Conservation (phyloP, 306 rosid species). For the Rosa chinensis region DNA sequence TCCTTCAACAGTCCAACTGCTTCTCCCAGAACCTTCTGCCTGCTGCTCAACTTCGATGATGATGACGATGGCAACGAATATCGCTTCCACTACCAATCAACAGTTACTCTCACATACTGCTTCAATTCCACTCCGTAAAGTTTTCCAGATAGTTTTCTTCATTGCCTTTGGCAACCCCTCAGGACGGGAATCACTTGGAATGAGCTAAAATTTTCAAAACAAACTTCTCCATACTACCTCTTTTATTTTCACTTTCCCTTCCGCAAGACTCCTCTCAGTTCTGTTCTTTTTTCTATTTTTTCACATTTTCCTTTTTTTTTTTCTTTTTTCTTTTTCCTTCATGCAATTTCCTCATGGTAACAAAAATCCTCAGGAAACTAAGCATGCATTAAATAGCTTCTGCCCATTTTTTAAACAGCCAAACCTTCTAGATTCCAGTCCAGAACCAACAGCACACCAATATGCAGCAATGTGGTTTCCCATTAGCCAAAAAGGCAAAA, state of each 20-base stretch:
- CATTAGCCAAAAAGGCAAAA: conserved; percentile 47
- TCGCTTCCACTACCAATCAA: not conserved
- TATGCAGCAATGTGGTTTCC: conserved; percentile 8
- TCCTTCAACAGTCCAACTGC: not conserved
- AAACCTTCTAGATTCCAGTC: conserved; percentile 15
- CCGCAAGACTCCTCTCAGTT: not conserved
- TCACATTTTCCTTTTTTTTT: not conserved
- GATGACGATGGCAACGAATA: no score
- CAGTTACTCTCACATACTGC: not conserved
- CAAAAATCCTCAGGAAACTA: not conserved
- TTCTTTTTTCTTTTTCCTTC: no score
- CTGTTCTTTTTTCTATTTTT: not conserved
- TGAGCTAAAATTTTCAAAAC: not conserved
- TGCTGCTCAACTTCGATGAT: no score
- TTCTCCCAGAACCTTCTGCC: no score
- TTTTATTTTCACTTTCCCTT: not conserved
- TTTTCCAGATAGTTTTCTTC: not conserved
- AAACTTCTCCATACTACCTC: not conserved
- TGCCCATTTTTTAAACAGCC: not conserved
- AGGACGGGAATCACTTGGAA: conserved; percentile 8
- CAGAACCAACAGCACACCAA: conserved; percentile 13
- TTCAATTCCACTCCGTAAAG: not conserved
- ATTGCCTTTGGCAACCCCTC: not conserved
- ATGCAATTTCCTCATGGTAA: not conserved
- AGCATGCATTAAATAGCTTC: conserved; percentile 3